These are phyloP conservation scores for Rosa persica DNA, from an alignment of 306 rosid genomes.

Conservation along the genomic window DNA sequence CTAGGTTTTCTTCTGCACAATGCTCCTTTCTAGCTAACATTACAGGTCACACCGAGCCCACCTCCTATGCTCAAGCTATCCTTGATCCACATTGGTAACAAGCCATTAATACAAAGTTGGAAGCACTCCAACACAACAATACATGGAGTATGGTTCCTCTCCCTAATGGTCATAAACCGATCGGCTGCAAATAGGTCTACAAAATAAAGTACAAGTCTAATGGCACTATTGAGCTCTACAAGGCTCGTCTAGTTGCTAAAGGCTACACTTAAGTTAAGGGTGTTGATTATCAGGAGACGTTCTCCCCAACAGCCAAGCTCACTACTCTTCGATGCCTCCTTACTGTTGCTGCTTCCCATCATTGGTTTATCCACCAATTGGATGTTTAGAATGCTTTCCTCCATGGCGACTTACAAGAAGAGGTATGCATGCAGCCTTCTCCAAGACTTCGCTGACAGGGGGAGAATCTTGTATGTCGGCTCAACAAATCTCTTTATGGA, in stretches of 20 bases:
- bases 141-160: conserved; percentile 6
- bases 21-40: conserved; percentile 3
- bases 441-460: neutral
- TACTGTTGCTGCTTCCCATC: no score
- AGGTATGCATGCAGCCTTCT: neutral
- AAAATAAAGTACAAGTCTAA: neutral
- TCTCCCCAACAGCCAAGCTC: neutral
- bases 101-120: neutral
- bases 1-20: conserved; percentile 19
- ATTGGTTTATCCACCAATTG: conserved; percentile 1
- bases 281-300: neutral
- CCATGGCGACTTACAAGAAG: neutral
- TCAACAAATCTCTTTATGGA: neutral
- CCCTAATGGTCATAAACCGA: neutral
- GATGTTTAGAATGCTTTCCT: neutral
- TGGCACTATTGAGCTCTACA: neutral
- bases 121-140: neutral
- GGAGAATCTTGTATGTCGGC: neutral
- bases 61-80: neutral
- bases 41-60: conserved; percentile 1
- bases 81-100: conserved; percentile 4
- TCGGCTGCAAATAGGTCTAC: neutral
- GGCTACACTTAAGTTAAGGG: neutral
- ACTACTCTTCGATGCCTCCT: neutral
- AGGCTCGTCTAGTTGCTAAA: neutral